A percentile compares a stretch with the other conserved stretches of the same genome.
phyloP scores from a whole-genome alignment of 2,329 filamentous ascomycete genomes.

The Laburnicola sp. region DNA sequence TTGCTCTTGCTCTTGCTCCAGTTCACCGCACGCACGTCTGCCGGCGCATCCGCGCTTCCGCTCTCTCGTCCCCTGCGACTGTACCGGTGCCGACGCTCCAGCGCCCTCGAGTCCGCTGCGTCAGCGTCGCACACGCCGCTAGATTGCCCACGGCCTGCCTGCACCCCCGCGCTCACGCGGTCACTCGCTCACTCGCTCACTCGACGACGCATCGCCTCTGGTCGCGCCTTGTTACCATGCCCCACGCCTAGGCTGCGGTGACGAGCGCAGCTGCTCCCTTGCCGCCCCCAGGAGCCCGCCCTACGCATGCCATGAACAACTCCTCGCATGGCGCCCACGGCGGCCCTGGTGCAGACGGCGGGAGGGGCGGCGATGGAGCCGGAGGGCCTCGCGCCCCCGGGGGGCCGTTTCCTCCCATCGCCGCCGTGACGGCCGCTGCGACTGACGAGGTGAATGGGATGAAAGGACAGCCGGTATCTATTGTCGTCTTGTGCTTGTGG shows the following conservation, averaged over 20 bases:
- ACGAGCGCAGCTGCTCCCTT: slow-evolving; percentile 47
- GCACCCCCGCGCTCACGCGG: slow-evolving; percentile 6
- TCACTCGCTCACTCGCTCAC: no score
- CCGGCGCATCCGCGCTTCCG: not conserved
- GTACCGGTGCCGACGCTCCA: not conserved
- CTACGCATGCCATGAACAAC: slow-evolving; percentile 37
- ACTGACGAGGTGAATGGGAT: slow-evolving; percentile 39
- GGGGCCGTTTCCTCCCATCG: slow-evolving; percentile 44
- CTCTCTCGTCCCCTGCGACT: not conserved
- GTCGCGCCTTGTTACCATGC: slow-evolving; percentile 25
- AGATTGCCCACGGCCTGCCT: slow-evolving; percentile 2
- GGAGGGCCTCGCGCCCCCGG: slow-evolving; percentile 24
- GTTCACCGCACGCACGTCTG: no score
- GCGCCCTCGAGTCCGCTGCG: not conserved
- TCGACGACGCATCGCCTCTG: slow-evolving; percentile 3
- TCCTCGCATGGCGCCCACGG: slow-evolving; percentile 29
- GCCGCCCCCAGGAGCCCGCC: slow-evolving; percentile 33
- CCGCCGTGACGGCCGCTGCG: slow-evolving; percentile 49
- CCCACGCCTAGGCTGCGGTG: slow-evolving; percentile 30
- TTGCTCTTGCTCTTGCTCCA: no score
- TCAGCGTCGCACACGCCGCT: not conserved
- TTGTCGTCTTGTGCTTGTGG: not conserved
- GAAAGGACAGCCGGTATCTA: slow-evolving; percentile 33
- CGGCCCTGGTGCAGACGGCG: slow-evolving; percentile 25
- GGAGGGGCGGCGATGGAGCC: slow-evolving; percentile 30